Percentiles rank a stretch among this genome's conserved stretches.
Conservation (phyloP, 176 grass and related monocot genomes). For the Zea luxurians region DNA sequence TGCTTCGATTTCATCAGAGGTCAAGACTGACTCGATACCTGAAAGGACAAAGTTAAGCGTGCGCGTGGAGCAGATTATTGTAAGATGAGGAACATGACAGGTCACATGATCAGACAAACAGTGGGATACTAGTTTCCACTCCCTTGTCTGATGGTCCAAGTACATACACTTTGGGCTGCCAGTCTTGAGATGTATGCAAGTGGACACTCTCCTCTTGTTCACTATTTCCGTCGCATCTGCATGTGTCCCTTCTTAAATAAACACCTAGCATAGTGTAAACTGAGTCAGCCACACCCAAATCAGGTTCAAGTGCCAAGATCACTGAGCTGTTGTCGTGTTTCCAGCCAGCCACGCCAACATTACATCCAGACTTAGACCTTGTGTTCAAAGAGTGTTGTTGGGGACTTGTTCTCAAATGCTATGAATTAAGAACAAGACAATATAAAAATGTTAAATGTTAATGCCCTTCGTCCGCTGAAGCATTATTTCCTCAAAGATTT, state of each 20-base stretch:
- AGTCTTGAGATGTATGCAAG: conserved; percentile 22
- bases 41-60: too few species aligned
- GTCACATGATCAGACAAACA: background rate
- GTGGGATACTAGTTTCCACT: conserved; percentile 11
- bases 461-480: too few species aligned
- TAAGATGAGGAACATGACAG: conserved; percentile 5
- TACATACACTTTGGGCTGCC: conserved; percentile 36
- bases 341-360: background rate
- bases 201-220: conserved; percentile 15
- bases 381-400: background rate
- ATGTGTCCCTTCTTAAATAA: conserved; percentile 37
- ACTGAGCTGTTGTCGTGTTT: conserved; percentile 5
- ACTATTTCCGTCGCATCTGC: conserved; percentile 12
- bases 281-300: background rate
- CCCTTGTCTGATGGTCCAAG: conserved; percentile 41
- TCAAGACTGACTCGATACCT: too few species aligned
- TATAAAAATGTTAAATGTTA: too few species aligned
- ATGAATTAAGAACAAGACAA: too few species aligned
- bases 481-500: too few species aligned
- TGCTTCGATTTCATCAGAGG: background rate
- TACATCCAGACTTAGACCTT: background rate
- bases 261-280: background rate
- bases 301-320: conserved; percentile 9
- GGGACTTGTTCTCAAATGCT: too few species aligned
- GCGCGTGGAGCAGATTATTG: too few species aligned